Evolutionary conservation across 495 filamentous ascomycete species (phyloP), one percentile per base, ranked within the genome.

Genomic region (Coniosporium apollinis): DNA sequence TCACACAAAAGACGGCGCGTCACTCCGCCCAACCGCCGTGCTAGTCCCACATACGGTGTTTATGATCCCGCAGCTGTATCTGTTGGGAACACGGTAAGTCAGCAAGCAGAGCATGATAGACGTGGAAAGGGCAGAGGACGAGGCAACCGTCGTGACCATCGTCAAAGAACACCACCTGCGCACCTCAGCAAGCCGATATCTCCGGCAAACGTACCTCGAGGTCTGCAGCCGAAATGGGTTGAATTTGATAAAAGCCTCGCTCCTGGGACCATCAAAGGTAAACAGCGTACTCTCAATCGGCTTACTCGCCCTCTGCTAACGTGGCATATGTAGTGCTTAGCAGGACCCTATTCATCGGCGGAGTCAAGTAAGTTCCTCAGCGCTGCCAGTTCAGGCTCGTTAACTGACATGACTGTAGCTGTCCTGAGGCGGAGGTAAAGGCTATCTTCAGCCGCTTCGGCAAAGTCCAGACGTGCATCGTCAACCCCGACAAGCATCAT

Each of bases 401-500:
- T n/a, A n/a, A n/a, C n/a, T n/a, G n/a, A n/a, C n/a, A 25, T 37
- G 14, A 30, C 28, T 36, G 13, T 33, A 82, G 78, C 4, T 79
- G 74, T 15, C 72, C 79, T 8, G 89, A 99, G 52, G 60, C 66
- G 13, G 82, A 92, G 44, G 62, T 99, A 31, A 72, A 82, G 16
- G 61, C 58, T 18, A 70, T 85, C 19, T 94, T 99, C 49, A 58
- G 61, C 46, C 70, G 69, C 16, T 93, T 73, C 49, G 89, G 89
- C 30, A 56, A 73, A 30, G 91, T 99, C 1, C 89, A 99, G 49
- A 92, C 85, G 8, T 94, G 85, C 56, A 99, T 99, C 41, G 87
- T 94, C 48, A 93, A 96, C 58, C 76, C 78, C 39, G 91, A 96
- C 45, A 96, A 94, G 58, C 79, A 89, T 16, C 91, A 96, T 58